Percentiles rank a stretch among this genome's conserved stretches.
These are phyloP conservation scores for Phaeotremella fagi DNA, from an alignment of 768 basidiomycete genomes.

Conservation along the genomic window DNA sequence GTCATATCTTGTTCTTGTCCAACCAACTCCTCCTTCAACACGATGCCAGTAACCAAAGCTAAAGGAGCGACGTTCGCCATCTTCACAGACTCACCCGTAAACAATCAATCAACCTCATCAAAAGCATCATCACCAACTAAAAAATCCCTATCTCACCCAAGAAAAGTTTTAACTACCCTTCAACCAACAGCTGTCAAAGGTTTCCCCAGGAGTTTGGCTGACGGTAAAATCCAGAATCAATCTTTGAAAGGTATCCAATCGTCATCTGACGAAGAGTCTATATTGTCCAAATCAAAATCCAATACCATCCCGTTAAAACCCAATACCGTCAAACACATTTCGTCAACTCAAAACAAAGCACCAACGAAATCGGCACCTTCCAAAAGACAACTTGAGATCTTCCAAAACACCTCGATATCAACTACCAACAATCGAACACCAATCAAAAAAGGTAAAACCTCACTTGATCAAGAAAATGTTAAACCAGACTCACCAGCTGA, in stretches of 20 bases:
- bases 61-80: conserved; percentile 47
- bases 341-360: not conserved
- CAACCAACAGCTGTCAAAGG: conserved; percentile 1
- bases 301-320: not conserved
- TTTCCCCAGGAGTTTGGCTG: not conserved
- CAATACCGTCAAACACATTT: not conserved
- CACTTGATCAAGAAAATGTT: conserved; percentile 27
- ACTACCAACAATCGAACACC: not conserved
- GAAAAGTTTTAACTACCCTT: not conserved
- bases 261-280: not conserved
- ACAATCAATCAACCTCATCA: too few species aligned
- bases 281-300: not conserved
- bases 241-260: not conserved
- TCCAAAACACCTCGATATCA: not conserved
- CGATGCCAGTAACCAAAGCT: conserved; percentile 45
- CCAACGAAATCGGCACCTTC: conserved; percentile 2
- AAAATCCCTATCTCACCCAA: not conserved
- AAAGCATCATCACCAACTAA: not conserved
- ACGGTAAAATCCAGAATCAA: not conserved
- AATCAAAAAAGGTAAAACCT: not conserved
- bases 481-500: conserved; percentile 29
- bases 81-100: conserved; percentile 45
- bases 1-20: not conserved
- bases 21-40: not conserved
- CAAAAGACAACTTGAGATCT: conserved; percentile 24